Evolutionary conservation across 1,284 basidiomycete species (phyloP), one percentile per base, ranked within the genome.

Genomic region (Schizophyllum commune): DNA sequence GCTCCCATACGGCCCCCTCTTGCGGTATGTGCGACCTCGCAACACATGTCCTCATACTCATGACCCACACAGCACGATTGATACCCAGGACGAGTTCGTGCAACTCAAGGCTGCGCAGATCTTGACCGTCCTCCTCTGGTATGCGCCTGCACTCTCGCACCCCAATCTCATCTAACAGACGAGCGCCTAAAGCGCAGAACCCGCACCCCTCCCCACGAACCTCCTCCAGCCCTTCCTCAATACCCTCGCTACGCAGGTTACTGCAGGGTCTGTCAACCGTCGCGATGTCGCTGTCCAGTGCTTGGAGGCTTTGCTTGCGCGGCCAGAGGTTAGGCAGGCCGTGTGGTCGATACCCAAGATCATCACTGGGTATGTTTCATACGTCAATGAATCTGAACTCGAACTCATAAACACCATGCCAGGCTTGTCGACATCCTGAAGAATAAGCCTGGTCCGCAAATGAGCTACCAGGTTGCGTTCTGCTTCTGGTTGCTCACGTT

Each of bases 401-500:
- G 63, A 55, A n/a, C 20, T 34, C 47, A n/a, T 17, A 55, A 61
- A 52, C 47, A 34, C 39, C 54, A 11, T 55, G 20, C 64, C 19
- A 94, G 92, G 8, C 77, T 94, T 55, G 80, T 92, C 15, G 89
- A 93, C 55, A 89, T 91, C 52, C 77, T 95, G 62, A 88, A 86
- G 69, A 79, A 84, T 60, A 90, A 84, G 65, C 83, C 88, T 19
- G 80, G 83, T 11, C 91, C 94, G n/a, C 96, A 99, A 75, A 92
- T 96, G 86, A 91, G 88, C 76, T 99, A 98, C 73, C 94, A 96
- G 76, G 87, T 94, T 53, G 86, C 88, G 39, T 93, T 94, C 70
- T 96, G 92, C 72, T 80, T 98, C 67, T 99, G 96, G 96, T 79
- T 98, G 63, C 79, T 99, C 64, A 92, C 93, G 0, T 99, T 98